Evolutionary conservation across 768 basidiomycete genomes (phyloP), one percentile per base, ranked within the genome.

Genomic region (Pisolithus tinctorius): DNA sequence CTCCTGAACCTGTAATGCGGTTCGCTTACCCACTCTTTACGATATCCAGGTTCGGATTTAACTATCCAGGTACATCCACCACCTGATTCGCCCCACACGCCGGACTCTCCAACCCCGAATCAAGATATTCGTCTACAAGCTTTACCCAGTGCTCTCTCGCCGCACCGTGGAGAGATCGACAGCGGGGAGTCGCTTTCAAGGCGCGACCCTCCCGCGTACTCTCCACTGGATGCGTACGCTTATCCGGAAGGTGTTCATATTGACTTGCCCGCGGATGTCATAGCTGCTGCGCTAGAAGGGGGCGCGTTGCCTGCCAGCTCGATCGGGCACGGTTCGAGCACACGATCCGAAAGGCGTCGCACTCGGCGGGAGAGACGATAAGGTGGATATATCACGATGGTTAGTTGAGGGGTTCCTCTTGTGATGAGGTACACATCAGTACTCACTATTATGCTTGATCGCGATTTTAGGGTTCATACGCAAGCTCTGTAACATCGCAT

Each of bases 221-320:
- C 89, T 6, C 89, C 90, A n/a, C 69, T 92, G 61, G 89, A 92
- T 62, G 83, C 88, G n/a, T 87, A 75, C 58, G 78, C 82, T 25
- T 90, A 91, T 60, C 74, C 83, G 47, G 92, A 91, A 39, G 93
- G 93, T 29, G 89, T 95, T n/a, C 88, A 89, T 47, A 84, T 94
- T 45, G 91, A 96, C 68, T 74, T 96, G 31, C 93, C 93, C 25
- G 90, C 93, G 31, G 93, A 96, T 58, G 80, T 95, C 51, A 93
- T 96, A 59, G 80, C 89, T 23, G 89, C 90, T 44, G 91, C 93
- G 7, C 69, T 96, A 58, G 93, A 93, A 68, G 86, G 86, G 7
- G 76, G 74, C 41, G 66, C 78, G 14, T 71, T 88, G 31, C 86
- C 88, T n/a, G 58, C 75, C 8, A 78, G 73, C 52, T 70, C 79